Conservation (phyloP, 2,329 filamentous ascomycete genomes). For the Hymenoscyphus albidus region DNA sequence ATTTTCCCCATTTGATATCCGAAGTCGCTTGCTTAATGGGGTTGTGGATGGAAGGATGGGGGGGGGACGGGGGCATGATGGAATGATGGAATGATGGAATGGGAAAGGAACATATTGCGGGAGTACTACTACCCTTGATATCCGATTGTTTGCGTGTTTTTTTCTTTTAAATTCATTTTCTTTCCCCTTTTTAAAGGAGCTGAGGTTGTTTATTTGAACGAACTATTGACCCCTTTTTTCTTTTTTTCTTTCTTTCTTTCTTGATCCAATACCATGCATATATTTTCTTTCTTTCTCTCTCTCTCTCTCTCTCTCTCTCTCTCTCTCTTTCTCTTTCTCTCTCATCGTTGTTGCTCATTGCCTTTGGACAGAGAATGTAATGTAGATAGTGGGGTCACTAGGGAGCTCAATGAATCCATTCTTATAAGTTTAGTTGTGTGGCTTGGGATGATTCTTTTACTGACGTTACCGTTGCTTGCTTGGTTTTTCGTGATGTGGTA, state of each 20-base stretch:
- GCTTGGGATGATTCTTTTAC: not conserved
- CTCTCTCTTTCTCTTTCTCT: too few relatives aligned
- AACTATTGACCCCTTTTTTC: not conserved
- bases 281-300: not conserved
- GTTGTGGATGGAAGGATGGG: not conserved
- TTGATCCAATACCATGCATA: conserved; percentile 10
- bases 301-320: not conserved
- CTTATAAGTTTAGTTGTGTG: not conserved
- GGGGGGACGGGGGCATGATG: not conserved
- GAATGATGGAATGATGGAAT: not conserved
- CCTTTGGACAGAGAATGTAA: too few relatives aligned
- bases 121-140: conserved; percentile 9
- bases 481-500: too few relatives aligned
- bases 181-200: not conserved
- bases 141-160: conserved; percentile 3
- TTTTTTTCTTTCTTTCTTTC: not conserved
- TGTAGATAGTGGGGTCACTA: too few relatives aligned
- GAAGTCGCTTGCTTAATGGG: not conserved
- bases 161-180: not conserved
- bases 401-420: too few relatives aligned
- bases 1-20: not conserved
- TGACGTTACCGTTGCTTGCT: too few relatives aligned
- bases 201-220: not conserved
- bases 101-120: conserved; percentile 7
- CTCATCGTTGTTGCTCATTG: too few relatives aligned